phyloP scores from a whole-genome alignment of 805 yeast genomes.

The Monosporozyma aquatica region DNA sequence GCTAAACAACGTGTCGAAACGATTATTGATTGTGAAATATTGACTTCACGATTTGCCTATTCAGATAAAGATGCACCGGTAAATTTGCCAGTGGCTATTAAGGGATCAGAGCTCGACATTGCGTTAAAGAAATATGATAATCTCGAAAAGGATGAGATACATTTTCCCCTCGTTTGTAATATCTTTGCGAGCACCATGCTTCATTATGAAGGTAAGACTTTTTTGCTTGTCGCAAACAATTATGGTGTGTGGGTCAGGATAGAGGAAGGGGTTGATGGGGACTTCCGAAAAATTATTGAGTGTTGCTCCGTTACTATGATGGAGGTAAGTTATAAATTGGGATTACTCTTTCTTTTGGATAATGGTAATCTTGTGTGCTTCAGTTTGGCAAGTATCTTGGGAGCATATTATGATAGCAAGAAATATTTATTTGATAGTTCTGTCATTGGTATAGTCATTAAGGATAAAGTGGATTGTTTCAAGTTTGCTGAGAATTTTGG shows the following conservation, averaged over 20 bases:
- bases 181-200: constrained; percentile 41
- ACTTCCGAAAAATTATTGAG: constrained; percentile 21
- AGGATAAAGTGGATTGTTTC: constrained; percentile 52
- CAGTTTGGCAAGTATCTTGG: constrained; percentile 50
- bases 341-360: constrained; percentile 49
- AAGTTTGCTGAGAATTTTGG: constrained; percentile 61
- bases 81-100: constrained; percentile 45
- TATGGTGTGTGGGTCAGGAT: constrained; percentile 50
- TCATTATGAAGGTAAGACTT: constrained; percentile 36
- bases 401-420: constrained; percentile 42
- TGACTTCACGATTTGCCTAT: constrained; percentile 59
- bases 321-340: constrained; percentile 39
- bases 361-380: constrained; percentile 53
- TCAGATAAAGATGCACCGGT: constrained; percentile 43
- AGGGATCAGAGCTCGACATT: constrained; percentile 42
- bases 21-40: constrained; percentile 44
- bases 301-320: constrained; percentile 47
- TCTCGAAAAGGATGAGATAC: constrained; percentile 2
- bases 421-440: constrained; percentile 28
- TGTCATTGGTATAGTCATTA: constrained; percentile 41
- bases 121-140: constrained; percentile 31
- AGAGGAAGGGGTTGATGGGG: constrained; percentile 7
- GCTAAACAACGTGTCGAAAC: constrained; percentile 34
- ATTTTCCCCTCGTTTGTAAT: constrained; percentile 25
- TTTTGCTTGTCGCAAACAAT: constrained; percentile 49